Base-by-base conservation (phyloP, 805 yeast genomes). In the Peterozyma xylosa region DNA sequence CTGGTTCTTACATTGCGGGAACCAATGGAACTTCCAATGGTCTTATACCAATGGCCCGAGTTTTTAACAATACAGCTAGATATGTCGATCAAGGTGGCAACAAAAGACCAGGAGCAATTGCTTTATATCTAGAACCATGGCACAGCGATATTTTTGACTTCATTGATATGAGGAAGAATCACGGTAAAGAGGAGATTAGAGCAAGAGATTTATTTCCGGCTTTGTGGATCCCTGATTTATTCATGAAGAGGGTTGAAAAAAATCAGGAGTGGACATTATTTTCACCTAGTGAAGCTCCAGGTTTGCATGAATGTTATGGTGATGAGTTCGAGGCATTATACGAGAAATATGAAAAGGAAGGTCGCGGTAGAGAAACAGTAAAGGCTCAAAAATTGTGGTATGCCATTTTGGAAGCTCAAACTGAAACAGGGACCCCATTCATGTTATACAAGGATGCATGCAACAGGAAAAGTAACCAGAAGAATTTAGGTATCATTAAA, bases 51-150 rank as follows among this genome's bases (percentile, higher is more conserved):
- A 76, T 76, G 82, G 71, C 76, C 37, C 68, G 81, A 56, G 82
- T 76, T 27, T 76, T 76, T 64, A 76, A 76, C 61, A 75, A 74
- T 56, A 76, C 82, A 33, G 82, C 82, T 34, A 68, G 81, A 57
- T 76, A 76, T 53, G 82, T 76, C 37, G 82, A 76, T 54, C 82
- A 76, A 60, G 82, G 82, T 57, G 82, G 82, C 52, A 76, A 76
- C 62, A 76, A 76, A 62, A 65, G 82, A 59, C 82, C 82, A n/a
- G 82, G 82, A 55, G 82, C 82, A 13, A 74, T 76, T 59, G 82
- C 82, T 17, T 59, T 76, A 42, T 76, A 76, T 59, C 57, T 76
- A 42, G 82, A 76, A 60, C 82, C 82, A 55, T 76, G 82, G 82
- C 82, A 76, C 56, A 62, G 78, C 7, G 82, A 76, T 57, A 68